Conservation (phyloP, 768 basidiomycete genomes). For the Calvatia gigantea region DNA sequence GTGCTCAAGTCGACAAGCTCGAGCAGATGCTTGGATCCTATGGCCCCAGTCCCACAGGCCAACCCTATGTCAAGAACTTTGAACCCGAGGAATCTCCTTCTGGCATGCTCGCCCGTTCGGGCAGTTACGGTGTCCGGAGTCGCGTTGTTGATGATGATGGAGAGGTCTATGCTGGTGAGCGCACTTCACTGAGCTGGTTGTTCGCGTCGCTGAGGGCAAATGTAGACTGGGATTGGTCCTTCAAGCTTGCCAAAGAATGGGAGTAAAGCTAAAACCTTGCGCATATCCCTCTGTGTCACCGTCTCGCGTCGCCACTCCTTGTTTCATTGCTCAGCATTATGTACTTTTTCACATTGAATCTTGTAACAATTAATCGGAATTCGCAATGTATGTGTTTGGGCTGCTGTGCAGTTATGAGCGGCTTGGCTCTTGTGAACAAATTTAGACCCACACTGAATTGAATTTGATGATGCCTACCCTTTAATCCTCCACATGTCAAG, state of each 20-base stretch:
- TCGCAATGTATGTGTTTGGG: not conserved
- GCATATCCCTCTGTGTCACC: not conserved
- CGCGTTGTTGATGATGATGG: conserved; percentile 89
- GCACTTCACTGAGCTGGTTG: not conserved
- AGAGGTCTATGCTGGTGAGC: conserved; percentile 71
- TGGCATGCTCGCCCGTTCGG: conserved; percentile 81
- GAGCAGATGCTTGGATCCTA: conserved; percentile 96
- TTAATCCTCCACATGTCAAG: not conserved
- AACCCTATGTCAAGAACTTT: conserved; percentile 74
- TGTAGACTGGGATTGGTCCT: conserved; percentile 81
- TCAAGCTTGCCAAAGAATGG: conserved; percentile 95
- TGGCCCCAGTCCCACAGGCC: conserved; percentile 63
- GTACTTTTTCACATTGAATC: conserved; percentile 3
- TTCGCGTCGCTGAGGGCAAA: not conserved
- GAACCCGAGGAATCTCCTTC: conserved; percentile 68
- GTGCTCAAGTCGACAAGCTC: conserved; percentile 74
- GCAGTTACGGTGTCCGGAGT: conserved; percentile 73
- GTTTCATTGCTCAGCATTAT: conserved; percentile 2
- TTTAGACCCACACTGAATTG: not conserved
- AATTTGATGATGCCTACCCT: not conserved
- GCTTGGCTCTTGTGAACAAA: too few relatives aligned
- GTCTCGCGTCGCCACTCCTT: not conserved
- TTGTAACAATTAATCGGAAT: not conserved
- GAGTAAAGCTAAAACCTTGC: conserved; percentile 24
- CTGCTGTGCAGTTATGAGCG: too few relatives aligned